Evolutionary conservation across 2,329 filamentous ascomycete genomes (phyloP), one percentile per base, ranked within the genome.

Genomic region (Xylariaceae sp.): DNA sequence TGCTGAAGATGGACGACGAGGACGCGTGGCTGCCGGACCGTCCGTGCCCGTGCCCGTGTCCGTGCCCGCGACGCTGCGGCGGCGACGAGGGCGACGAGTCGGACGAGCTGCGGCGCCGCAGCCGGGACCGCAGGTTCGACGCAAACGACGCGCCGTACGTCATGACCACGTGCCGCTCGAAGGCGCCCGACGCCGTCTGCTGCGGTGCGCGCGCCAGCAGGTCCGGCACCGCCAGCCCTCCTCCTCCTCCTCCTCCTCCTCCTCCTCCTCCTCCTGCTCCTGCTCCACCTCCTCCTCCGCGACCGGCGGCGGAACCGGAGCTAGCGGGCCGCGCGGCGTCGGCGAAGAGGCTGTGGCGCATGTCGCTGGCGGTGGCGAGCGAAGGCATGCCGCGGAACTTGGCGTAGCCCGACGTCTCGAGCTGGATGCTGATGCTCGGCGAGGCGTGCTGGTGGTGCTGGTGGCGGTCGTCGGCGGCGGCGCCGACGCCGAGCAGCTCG

Each of bases 101-200:
- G 17, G 56, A 45, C 2, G 57, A 55, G 11, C 50, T 51, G 3
- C 47, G 55, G 6, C 52, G 50, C 11, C 63, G 63, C 26, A 72
- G 61, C 15, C 63, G 66, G 10, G 67, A 57, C 19, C 62, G 62
- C 36, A 74, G 46, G 29, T 64, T 68, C 1, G 63, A 56, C 1
- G 62, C 57, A 57, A 67, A 70, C 24, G 65, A 70, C 33, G 67
- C 68, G 3, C 62, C 57, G 48, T 77, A 77, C 0, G 59, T 56
- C 75, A 80, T 80, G 34, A 63, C 57, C n/a, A 80, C 61, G 36
- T 75, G 65, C 29, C 75, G 65, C 28, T 64, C 56, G 40, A 80
- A 75, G 1, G 64, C 58, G 10, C 55, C 53, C 12, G 36, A 53
- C 43, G 9, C 24, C 5, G 7, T 26, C 12, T 11, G 15, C 5